phyloP scores from a whole-genome alignment of 225 moss, liverwort and hornwort genomes.

The Polytrichum commune region DNA sequence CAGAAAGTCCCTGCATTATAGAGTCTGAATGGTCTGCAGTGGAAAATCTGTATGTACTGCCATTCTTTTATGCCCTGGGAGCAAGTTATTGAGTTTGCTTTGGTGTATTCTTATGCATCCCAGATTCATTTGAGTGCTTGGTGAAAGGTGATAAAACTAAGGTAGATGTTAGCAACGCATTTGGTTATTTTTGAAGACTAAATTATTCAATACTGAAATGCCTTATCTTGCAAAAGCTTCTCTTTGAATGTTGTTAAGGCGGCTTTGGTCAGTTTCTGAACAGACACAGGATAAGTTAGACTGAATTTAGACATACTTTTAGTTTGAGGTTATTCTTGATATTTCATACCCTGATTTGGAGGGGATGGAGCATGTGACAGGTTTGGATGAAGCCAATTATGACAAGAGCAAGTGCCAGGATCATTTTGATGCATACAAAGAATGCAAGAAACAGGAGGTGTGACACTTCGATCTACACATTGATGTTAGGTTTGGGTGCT shows the following conservation, averaged over 20 bases:
- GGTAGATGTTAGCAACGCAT: not conserved
- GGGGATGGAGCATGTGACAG: slow-evolving; percentile 28
- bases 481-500: too few species aligned
- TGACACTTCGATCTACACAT: too few species aligned
- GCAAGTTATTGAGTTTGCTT: not conserved
- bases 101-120: not conserved
- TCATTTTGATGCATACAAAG: slow-evolving; percentile 88
- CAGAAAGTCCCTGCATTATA: too few species aligned
- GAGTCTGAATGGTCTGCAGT: too few species aligned
- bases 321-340: not conserved
- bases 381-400: slow-evolving; percentile 83
- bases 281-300: not conserved
- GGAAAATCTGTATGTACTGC: too few species aligned
- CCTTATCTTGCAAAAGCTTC: not conserved
- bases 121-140: not conserved
- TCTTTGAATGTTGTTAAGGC: not conserved
- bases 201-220: not conserved
- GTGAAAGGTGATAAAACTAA: not conserved
- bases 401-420: slow-evolving; percentile 98
- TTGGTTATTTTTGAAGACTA: not conserved
- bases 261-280: not conserved
- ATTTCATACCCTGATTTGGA: slow-evolving; percentile 8
- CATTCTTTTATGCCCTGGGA: not conserved
- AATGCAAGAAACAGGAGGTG: slow-evolving; percentile 96
- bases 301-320: not conserved